Evolutionary conservation across 2,329 filamentous ascomycete species (phyloP), one percentile per base, ranked within the genome.

Genomic region (Calonectria henricotiae): DNA sequence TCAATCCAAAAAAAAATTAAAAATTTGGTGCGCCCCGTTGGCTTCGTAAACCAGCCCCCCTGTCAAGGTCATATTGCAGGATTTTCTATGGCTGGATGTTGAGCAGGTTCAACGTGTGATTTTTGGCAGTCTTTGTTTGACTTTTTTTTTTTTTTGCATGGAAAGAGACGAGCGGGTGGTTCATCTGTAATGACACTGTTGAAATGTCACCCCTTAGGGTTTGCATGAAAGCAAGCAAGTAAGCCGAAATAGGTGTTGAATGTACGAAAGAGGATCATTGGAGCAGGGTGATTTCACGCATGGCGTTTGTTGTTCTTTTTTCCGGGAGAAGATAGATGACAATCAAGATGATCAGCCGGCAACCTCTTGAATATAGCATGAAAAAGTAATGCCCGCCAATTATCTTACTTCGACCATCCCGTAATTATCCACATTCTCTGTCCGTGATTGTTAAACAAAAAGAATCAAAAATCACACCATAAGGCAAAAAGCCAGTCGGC

Each of bases 341-440:
- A 58, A 74, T 67, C 51, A 58, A 39, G 69, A 63, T 27, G 23
- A 61, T 41, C 8, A 27, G 62, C 35, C 58, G 67, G 67, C 47
- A 51, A 49, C 65, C 58, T 61, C 41, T n/a, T 55, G 60, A 61
- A 70, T 67, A 71, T 72, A 69, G 66, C 49, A 65, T 64, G 65
- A 70, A 65, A 72, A 65, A 62, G 54, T 70, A 54, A 68, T 68
- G 65, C 27, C 58, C 25, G 25, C n/a, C 39, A 60, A 49, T 39
- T 27, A 12, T 63, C 20, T 27, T 32, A 30, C 25, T 20, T 55
- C 32, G 37, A 37, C 32, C 32, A 12, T 32, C 32, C 25, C 32
- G 9, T 20, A 39, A 23, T 27, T 23, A 25, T 58, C 13, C 17
- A 9, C 51, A 55, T 58, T 58, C 51, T 58, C 37, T 35, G n/a